Percentiles rank a stretch among this genome's conserved stretches.
These are phyloP conservation scores for Wickerhamiella pararugosa DNA, from an alignment of 1,139 yeast species.

Conservation along the genomic window DNA sequence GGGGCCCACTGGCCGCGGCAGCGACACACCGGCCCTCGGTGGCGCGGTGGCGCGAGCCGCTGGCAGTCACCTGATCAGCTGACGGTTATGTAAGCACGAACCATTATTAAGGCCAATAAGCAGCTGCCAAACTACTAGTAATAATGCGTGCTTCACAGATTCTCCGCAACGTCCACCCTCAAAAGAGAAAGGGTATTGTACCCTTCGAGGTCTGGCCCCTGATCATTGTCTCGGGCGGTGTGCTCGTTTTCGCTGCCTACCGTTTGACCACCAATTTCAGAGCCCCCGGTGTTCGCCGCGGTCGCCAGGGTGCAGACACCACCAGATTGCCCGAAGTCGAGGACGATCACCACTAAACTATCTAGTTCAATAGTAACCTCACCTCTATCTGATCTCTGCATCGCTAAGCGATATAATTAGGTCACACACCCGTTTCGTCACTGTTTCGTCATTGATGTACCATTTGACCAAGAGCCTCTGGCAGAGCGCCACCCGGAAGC, in stretches of 20 bases:
- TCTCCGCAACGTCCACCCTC: slow-evolving; percentile 13
- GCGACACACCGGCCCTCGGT: no score
- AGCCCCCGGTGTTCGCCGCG: slow-evolving; percentile 5
- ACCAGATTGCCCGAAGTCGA: slow-evolving; percentile 6
- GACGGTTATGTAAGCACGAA: no score
- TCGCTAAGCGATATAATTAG: background rate
- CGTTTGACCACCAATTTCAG: slow-evolving; percentile 12
- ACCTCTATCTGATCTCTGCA: background rate
- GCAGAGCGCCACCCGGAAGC: slow-evolving; percentile 39
- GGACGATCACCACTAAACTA: slow-evolving; percentile 4
- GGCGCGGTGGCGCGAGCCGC: no score
- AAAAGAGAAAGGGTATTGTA: slow-evolving; percentile 7
- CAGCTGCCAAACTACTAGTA: no score
- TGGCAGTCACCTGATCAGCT: no score
- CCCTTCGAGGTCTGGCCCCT: slow-evolving; percentile 17
- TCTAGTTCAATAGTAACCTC: background rate
- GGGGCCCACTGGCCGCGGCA: no score
- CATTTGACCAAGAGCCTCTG: slow-evolving; percentile 50
- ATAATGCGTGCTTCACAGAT: slow-evolving; percentile 15
- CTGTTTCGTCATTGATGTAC: slow-evolving; percentile 33
- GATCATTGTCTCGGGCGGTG: slow-evolving; percentile 11
- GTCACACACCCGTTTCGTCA: background rate
- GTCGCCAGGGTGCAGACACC: slow-evolving; percentile 7
- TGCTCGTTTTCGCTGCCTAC: slow-evolving; percentile 11
- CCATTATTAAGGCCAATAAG: no score